phyloP scores from a whole-genome alignment of 139 green algal genomes.

The Parachlorella kessleri region DNA sequence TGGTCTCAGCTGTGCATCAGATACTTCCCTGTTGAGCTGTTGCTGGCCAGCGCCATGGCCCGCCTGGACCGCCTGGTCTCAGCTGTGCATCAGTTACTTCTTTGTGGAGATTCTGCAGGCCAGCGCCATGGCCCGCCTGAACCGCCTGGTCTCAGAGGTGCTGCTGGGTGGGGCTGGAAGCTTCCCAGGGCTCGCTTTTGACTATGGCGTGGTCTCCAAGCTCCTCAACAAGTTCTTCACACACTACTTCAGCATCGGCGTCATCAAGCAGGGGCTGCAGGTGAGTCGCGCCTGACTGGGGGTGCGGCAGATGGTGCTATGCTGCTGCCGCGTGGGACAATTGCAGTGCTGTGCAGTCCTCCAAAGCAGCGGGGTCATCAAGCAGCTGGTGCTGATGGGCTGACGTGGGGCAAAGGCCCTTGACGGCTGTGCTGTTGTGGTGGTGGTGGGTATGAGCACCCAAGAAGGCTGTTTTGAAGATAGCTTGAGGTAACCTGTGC shows the following conservation, averaged over 20 bases:
- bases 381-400: background rate
- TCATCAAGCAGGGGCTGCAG: conserved; percentile 26
- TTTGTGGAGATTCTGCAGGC: no score
- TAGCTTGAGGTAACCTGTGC: no score
- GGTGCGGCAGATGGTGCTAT: background rate
- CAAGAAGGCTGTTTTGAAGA: background rate
- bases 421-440: background rate
- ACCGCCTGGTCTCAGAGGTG: conserved; percentile 37
- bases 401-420: background rate
- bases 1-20: conserved; percentile 41
- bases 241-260: conserved; percentile 30
- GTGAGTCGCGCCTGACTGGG: background rate
- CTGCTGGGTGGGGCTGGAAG: conserved; percentile 32
- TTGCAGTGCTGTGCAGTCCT: background rate
- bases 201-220: conserved; percentile 17
- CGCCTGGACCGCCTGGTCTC: conserved; percentile 41
- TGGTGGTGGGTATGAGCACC: background rate
- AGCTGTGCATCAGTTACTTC: no score
- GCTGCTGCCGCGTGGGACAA: background rate
- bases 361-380: background rate
- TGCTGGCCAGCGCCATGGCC: conserved; percentile 20
- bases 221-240: conserved; percentile 30
- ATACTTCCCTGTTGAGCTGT: no score
- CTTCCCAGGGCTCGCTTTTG: conserved; percentile 47
- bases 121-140: conserved; percentile 27